phyloP scores from a whole-genome alignment of 2,329 filamentous ascomycete species.

The Botrytis sinoallii region DNA sequence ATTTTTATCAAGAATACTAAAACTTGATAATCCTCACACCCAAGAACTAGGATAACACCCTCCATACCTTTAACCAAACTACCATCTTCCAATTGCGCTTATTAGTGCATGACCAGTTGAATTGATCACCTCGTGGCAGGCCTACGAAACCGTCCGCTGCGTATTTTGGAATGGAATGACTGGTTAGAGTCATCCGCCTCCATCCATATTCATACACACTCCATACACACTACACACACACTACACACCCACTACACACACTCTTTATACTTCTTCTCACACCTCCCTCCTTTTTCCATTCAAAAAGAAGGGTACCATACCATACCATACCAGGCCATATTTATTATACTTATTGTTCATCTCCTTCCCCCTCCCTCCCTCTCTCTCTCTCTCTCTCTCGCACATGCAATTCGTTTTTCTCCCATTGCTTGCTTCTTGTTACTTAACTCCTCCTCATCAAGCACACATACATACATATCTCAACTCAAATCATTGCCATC shows the following conservation, averaged over 20 bases:
- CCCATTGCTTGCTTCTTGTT: not conserved
- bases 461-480: not conserved
- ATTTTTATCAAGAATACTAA: not conserved
- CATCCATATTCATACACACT: constrained; percentile 12
- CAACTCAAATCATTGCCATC: not conserved
- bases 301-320: not conserved
- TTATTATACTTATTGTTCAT: constrained; percentile 7
- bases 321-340: not conserved
- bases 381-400: not conserved
- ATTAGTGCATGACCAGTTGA: constrained; percentile 21
- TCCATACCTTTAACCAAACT: not conserved
- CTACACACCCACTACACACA: no score
- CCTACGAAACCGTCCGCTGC: constrained; percentile 19
- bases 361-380: not conserved
- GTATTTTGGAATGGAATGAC: constrained; percentile 13
- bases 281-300: not conserved
- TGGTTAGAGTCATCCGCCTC: constrained; percentile 18
- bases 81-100: constrained; percentile 19
- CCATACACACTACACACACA: not conserved
- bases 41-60: constrained; percentile 1
- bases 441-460: not conserved
- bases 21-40: not conserved
- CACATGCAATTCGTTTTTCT: not conserved
- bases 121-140: constrained; percentile 20
- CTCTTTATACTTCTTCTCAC: not conserved